Conservation (phyloP, 106 monocot genomes). For the Cymbidium sinense region DNA sequence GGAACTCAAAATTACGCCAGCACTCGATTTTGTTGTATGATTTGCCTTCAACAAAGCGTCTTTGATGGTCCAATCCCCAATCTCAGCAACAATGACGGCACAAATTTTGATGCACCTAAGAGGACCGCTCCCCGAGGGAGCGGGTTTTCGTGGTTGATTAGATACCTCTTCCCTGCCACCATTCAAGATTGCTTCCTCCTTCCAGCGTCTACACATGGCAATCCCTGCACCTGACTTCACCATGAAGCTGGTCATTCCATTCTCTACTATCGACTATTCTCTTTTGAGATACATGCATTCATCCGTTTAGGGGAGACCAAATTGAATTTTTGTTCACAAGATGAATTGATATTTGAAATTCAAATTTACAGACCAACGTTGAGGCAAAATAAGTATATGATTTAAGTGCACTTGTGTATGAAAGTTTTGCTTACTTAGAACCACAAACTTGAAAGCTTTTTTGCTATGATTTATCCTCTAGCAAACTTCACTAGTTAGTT, state of each 20-base stretch:
- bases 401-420: not conserved
- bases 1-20: no score
- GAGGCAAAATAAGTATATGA: not conserved
- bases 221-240: constrained; percentile 37
- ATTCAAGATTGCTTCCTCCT: constrained; percentile 39
- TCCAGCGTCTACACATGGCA: constrained; percentile 29
- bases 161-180: constrained; percentile 45
- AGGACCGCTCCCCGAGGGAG: constrained; percentile 12
- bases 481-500: not conserved
- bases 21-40: no score
- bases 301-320: not conserved
- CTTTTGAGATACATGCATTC: not conserved
- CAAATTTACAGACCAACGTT: not conserved
- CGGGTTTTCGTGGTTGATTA: constrained; percentile 41
- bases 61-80: no score
- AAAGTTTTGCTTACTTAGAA: not conserved
- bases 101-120: no score
- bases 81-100: no score
- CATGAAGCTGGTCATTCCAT: constrained; percentile 36
- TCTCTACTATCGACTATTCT: not conserved
- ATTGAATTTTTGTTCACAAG: not conserved
- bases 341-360: not conserved
- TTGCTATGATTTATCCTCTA: not conserved
- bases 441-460: not conserved
- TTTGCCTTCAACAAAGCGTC: no score